Base-by-base conservation (phyloP, 2,329 filamentous ascomycete genomes). In the Neurospora crassa region DNA sequence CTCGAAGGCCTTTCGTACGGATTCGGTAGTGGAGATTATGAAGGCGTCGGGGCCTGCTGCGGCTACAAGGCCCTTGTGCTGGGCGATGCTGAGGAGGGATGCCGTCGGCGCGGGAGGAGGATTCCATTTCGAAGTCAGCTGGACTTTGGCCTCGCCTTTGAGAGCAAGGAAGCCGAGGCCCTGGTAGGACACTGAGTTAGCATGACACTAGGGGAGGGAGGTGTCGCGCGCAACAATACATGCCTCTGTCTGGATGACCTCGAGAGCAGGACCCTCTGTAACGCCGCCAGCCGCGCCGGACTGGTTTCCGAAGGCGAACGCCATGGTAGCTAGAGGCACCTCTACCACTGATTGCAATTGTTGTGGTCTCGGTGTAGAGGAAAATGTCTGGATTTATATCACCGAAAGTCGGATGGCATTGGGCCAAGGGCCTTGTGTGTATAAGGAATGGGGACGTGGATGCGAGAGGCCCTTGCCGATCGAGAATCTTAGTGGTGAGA, bases 31-130 rank as follows among this genome's bases (percentile, higher is more conserved):
- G 42, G 92, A 89, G 72, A 99, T 81, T 72, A 92, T 84, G 67
- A 99, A 86, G 68, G 87, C 86, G 77, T 96, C 90, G 45, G 95
- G 95, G 18, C 93, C 92, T 69, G 92, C 96, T 68, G 94, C 96
- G 40, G 95, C 95, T 70, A 97, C 85, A 29, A 99, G 86, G 53
- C 93, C 93, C 80, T 89, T 90, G 73, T 86, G 88, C 41, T 93
- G 90, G 70, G 95, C 94, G 75, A 98, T 87, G 78, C 91, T 92
- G 73, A 99, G 85, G 45, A 99, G 90, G 2, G 93, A 96, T 14
- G 93, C 89, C 67, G 91, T 93, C 5, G 92, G 85, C 2, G 91
- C 85, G 41, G 96, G 95, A 34, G 92, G 85, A 45, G 87, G 83
- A 53, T 91, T 88, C 94, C 95, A 98, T 79, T 90, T 85, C 24